A percentile compares a stretch with the other conserved stretches of the same genome.
Evolutionary conservation across 1,284 basidiomycete genomes (phyloP).

Genomic region (Microbotryomycetes sp.): DNA sequence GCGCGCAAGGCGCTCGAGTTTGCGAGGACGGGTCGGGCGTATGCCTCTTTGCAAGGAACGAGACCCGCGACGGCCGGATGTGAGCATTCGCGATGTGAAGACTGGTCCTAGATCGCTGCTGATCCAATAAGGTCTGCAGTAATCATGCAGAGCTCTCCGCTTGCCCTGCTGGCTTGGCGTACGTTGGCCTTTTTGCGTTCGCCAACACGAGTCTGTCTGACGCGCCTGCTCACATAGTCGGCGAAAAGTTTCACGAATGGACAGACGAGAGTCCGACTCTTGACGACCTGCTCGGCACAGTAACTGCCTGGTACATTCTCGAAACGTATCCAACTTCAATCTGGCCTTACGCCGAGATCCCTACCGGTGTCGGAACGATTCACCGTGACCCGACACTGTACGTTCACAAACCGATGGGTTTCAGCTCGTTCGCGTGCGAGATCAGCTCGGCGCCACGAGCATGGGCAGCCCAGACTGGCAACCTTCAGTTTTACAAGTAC

Average conservation of each 20-base stretch:
- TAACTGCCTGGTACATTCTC: slow-evolving; percentile 44
- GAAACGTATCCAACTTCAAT: slow-evolving; percentile 42
- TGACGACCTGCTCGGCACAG: slow-evolving; percentile 38
- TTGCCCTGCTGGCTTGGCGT: slow-evolving; percentile 43
- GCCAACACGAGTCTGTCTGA: too few species aligned
- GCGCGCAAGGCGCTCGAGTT: slow-evolving; percentile 3
- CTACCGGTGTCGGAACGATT: slow-evolving; percentile 27
- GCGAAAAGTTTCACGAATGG: slow-evolving; percentile 44
- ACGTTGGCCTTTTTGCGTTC: background rate
- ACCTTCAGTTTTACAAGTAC: slow-evolving; percentile 39
- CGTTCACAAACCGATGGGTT: slow-evolving; percentile 42
- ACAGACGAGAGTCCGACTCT: slow-evolving; percentile 37
- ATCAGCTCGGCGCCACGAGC: slow-evolving; percentile 40
- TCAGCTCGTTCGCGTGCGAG: slow-evolving; percentile 42
- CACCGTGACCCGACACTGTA: slow-evolving; percentile 30
- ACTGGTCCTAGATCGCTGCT: background rate
- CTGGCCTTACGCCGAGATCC: slow-evolving; percentile 44
- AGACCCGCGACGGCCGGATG: slow-evolving; percentile 42
- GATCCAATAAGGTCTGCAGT: background rate
- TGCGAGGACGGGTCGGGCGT: slow-evolving; percentile 13
- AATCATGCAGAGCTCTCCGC: slow-evolving; percentile 40
- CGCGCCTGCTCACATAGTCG: slow-evolving; percentile 40
- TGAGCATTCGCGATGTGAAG: slow-evolving; percentile 6
- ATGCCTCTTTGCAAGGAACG: slow-evolving; percentile 36
- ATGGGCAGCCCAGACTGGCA: slow-evolving; percentile 40